Evolutionary conservation across 2,329 filamentous ascomycete genomes (phyloP).

Genomic region (Chaetomium globosum): DNA sequence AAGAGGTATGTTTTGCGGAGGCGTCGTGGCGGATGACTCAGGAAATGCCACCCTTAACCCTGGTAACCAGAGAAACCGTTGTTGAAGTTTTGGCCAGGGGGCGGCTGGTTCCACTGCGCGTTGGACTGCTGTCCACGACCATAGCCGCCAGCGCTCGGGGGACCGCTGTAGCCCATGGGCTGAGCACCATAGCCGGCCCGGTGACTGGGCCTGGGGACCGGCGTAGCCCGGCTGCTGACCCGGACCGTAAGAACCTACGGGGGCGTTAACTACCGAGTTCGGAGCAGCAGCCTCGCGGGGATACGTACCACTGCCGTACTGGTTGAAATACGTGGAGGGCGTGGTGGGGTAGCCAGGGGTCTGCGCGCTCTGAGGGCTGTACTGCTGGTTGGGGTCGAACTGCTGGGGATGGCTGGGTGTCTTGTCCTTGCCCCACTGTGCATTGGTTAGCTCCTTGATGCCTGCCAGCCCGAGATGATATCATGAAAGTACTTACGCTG

Average conservation of each 20-base stretch:
- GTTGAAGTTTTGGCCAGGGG: conserved; percentile 60
- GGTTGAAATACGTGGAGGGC: conserved; percentile 83
- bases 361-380: conserved; percentile 73
- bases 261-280: conserved; percentile 53
- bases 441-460: conserved; percentile 27
- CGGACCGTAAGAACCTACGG: conserved; percentile 44
- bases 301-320: conserved; percentile 79
- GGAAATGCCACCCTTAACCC: conserved; percentile 46
- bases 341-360: conserved; percentile 75
- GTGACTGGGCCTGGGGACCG: conserved; percentile 63
- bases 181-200: conserved; percentile 65
- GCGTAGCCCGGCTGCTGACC: conserved; percentile 70
- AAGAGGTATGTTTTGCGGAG: no score
- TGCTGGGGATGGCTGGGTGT: conserved; percentile 71
- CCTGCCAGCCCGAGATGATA: neutral
- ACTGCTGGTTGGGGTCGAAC: conserved; percentile 78
- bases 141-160: conserved; percentile 79
- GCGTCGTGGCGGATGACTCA: no score
- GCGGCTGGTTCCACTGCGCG: conserved; percentile 56
- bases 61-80: conserved; percentile 67
- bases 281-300: conserved; percentile 1
- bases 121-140: conserved; percentile 72
- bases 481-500: conserved; percentile 70
- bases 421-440: conserved; percentile 98
- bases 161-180: conserved; percentile 70